Evolutionary conservation across 148 eudicot genomes (phyloP).

Genomic region (Hydrangea macrophylla): DNA sequence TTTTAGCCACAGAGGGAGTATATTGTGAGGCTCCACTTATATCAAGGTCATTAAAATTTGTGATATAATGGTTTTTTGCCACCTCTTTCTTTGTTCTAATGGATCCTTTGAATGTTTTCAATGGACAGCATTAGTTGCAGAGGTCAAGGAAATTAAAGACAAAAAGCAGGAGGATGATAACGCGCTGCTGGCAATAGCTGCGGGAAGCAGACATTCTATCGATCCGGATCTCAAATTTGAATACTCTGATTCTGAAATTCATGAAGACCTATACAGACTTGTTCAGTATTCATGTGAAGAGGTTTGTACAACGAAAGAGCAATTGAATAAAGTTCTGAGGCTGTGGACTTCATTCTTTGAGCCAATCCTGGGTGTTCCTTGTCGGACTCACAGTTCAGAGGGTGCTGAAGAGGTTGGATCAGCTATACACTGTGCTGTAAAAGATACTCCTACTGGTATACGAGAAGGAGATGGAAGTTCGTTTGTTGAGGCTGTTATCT

Average conservation of each 20-base stretch:
- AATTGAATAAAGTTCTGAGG: constrained; percentile 26
- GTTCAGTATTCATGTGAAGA: constrained; percentile 86
- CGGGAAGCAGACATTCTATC: constrained; percentile 70
- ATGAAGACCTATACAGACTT: constrained; percentile 75
- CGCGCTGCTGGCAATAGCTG: constrained; percentile 65
- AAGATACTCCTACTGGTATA: too few relatives aligned
- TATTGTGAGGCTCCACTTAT: too few relatives aligned
- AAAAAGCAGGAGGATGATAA: constrained; percentile 68
- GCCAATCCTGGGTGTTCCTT: too few relatives aligned
- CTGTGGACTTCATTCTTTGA: too few relatives aligned
- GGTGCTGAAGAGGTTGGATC: too few relatives aligned
- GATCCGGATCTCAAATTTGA: constrained; percentile 63
- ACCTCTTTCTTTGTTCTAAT: constrained; percentile 21
- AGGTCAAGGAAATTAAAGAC: constrained; percentile 82
- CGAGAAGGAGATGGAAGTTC: too few relatives aligned
- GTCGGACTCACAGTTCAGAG: too few relatives aligned
- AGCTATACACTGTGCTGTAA: too few relatives aligned
- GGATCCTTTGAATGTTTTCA: constrained; percentile 7
- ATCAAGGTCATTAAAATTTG: too few relatives aligned
- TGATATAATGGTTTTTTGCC: too few relatives aligned
- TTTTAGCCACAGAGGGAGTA: too few relatives aligned
- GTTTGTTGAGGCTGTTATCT: too few relatives aligned
- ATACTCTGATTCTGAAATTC: constrained; percentile 63
- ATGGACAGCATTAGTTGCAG: constrained; percentile 71
- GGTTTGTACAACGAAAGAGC: constrained; percentile 38